Base-by-base conservation (phyloP, 805 yeast species). In the Candida nanaspora region DNA sequence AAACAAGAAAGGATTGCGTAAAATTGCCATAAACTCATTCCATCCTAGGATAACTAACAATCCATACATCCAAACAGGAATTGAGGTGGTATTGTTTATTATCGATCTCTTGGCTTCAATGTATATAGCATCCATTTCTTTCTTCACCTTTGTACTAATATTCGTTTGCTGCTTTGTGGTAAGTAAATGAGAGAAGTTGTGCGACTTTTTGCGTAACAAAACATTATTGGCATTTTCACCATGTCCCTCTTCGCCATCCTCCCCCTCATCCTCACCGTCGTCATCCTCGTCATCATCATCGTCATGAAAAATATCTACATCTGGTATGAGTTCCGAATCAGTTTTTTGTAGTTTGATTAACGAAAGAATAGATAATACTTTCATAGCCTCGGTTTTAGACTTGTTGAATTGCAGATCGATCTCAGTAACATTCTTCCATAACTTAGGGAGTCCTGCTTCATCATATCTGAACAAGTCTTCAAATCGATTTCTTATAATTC, bases 11-110 rank as follows among this genome's bases (percentile, higher is more conserved):
- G 98, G 97, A 56, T 86, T 89, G 47, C 94, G 74, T 34, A 93
- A 55, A 15, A 93, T 76, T 9, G 93, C 82, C 83, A 88, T 75
- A 49, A 93, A 82, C 68, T 93, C 97, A 60, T 89, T 89, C 96
- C 96, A 93, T 9, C 98, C 98, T 19, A 93, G 67, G 3, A 85
- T 78, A 2, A 83, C 59, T 20, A 93, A 65, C 13, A 91, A 55
- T 10, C 78, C 63, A 63, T 86, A 88, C 42, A 93, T 77, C 68
- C 82, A 93, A 48, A 79, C 68, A 4, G 98, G 98, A 42, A 93
- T 82, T 43, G 82, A 80, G 0, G 95, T 78, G 11, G 79, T 74
- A 37, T 82, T 80, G 46, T 80, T 82, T 36, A 88, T 73, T 40
- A 86, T 79, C 3, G 96, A 84, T 48, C 97, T 76, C 60, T 86